Conservation (phyloP, 106 monocot genomes). For the Narthecium ossifragum region DNA sequence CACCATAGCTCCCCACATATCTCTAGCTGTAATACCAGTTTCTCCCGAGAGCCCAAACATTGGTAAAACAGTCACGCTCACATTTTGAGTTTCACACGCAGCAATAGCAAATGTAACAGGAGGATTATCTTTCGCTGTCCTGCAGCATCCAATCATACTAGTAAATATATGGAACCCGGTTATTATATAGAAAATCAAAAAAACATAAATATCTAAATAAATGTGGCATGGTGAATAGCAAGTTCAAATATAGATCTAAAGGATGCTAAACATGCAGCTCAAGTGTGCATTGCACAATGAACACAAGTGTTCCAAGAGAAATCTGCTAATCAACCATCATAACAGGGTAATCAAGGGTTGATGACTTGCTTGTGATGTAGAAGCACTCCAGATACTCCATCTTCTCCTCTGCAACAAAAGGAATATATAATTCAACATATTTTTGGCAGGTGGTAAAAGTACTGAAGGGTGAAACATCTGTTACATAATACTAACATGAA, state of each 20-base stretch:
- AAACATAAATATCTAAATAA: too few species aligned
- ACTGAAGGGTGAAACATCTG: too few species aligned
- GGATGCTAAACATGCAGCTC: too few species aligned
- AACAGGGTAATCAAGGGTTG: conserved; percentile 35
- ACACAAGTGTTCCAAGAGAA: conserved; percentile 9
- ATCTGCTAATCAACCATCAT: conserved; percentile 32
- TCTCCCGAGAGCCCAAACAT: conserved; percentile 67
- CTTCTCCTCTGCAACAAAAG: conserved; percentile 60
- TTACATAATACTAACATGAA: conserved; percentile 67
- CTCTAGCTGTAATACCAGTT: conserved; percentile 59
- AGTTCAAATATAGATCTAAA: too few species aligned
- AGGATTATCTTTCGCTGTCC: conserved; percentile 91
- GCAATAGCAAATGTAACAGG: conserved; percentile 98
- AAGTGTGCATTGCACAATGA: too few species aligned
- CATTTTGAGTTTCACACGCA: conserved; percentile 99
- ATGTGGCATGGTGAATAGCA: too few species aligned
- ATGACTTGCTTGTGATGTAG: conserved; percentile 94
- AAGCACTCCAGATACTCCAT: conserved; percentile 97
- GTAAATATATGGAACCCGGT: too few species aligned
- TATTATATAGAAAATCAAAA: conserved; percentile 3
- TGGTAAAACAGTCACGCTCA: conserved; percentile 91
- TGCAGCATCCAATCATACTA: conserved; percentile 34
- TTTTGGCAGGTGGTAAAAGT: too few species aligned
- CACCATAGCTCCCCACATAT: conserved; percentile 85
- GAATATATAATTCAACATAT: conserved; percentile 6